These are phyloP conservation scores for Plasmodium fragile DNA, from an alignment of 169 alveolate species.

Conservation along the genomic window DNA sequence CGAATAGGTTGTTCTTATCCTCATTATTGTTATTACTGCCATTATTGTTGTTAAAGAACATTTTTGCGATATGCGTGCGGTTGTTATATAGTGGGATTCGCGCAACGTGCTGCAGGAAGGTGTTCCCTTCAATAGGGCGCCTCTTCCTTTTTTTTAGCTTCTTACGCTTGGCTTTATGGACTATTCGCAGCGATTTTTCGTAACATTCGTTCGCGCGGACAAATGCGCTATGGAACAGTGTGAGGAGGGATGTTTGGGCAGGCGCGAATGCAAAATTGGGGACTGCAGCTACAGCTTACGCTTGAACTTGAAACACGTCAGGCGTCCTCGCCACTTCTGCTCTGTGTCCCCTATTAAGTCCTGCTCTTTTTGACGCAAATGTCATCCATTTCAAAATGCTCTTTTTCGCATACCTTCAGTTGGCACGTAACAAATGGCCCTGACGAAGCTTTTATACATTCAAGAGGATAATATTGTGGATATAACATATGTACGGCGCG, in stretches of 20 bases:
- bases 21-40: constrained; percentile 37
- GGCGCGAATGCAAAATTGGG: background rate
- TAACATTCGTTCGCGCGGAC: background rate
- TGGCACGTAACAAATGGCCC: background rate
- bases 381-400: background rate
- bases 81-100: background rate
- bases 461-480: background rate
- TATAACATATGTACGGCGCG: background rate
- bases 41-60: constrained; percentile 50
- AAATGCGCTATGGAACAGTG: background rate
- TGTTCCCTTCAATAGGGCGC: background rate
- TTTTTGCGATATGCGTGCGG: constrained; percentile 6
- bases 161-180: background rate
- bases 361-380: background rate
- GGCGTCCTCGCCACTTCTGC: background rate
- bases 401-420: background rate
- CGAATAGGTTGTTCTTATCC: constrained; percentile 51
- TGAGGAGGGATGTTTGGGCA: background rate
- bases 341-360: background rate
- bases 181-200: background rate
- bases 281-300: background rate
- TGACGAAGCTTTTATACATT: background rate
- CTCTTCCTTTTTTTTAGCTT: background rate
- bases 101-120: background rate
- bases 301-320: no score